phyloP scores from a whole-genome alignment of 768 basidiomycete genomes.

The Tulasnella sp. region DNA sequence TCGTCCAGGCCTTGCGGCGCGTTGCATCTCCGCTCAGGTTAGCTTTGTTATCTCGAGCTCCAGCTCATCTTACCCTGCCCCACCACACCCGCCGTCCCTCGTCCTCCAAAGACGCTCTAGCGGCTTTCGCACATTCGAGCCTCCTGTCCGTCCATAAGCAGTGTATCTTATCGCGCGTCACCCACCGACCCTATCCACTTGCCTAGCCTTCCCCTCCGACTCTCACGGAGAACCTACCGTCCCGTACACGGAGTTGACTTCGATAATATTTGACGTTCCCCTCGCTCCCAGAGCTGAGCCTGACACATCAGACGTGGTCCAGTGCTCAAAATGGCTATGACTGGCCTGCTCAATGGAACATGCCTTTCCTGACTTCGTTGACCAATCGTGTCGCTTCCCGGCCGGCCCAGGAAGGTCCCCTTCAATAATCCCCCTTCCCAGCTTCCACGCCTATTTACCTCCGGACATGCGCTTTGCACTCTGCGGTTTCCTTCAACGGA shows the following conservation, averaged over 20 bases:
- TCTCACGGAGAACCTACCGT: neutral
- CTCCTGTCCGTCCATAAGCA: neutral
- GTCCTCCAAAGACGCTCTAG: conserved; percentile 8
- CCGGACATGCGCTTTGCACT: neutral
- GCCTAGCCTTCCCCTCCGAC: neutral
- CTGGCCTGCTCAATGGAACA: neutral
- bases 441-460: conserved; percentile 15
- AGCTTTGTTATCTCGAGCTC: neutral
- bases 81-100: conserved; percentile 10
- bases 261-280: conserved; percentile 10
- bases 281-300: neutral
- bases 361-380: neutral
- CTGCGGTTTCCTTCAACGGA: neutral
- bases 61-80: conserved; percentile 13
- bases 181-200: conserved; percentile 7
- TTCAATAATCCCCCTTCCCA: neutral
- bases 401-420: neutral
- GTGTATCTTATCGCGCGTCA: neutral
- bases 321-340: neutral
- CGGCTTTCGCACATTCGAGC: conserved; percentile 15
- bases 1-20: neutral
- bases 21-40: conserved; percentile 13
- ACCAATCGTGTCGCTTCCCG: neutral
- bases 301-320: neutral
- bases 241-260: conserved; percentile 9